These are phyloP conservation scores for Ramaria sp. DNA, from an alignment of 768 basidiomycete species.

Conservation along the genomic window DNA sequence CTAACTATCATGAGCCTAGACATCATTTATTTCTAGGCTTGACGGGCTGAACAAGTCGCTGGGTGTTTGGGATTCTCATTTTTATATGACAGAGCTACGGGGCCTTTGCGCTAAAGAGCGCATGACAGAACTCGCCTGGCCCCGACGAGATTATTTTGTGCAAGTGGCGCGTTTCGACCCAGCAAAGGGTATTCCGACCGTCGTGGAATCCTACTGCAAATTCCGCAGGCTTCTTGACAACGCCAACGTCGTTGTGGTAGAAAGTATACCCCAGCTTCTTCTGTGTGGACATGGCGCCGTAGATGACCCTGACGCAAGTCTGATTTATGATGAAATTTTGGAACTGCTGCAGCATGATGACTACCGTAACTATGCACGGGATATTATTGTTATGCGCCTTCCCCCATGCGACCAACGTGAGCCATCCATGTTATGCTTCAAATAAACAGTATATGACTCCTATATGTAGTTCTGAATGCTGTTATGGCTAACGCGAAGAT, in stretches of 20 bases:
- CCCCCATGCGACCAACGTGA: conserved; percentile 78
- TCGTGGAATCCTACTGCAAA: conserved; percentile 78
- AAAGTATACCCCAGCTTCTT: conserved; percentile 63
- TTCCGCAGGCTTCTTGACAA: conserved; percentile 58
- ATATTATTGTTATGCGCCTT: conserved; percentile 67
- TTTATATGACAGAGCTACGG: conserved; percentile 84
- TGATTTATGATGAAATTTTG: conserved; percentile 76
- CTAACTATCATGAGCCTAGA: conserved; percentile 19
- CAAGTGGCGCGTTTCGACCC: conserved; percentile 96
- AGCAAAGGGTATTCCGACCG: conserved; percentile 70
- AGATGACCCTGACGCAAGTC: conserved; percentile 90
- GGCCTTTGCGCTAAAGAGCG: conserved; percentile 65
- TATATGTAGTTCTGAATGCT: conserved; percentile 60
- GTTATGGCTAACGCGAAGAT: conserved; percentile 84
- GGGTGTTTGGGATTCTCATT: conserved; percentile 69
- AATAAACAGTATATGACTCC: conserved; percentile 8
- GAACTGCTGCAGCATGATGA: conserved; percentile 41
- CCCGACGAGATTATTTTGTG: conserved; percentile 71
- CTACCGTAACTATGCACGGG: conserved; percentile 43
- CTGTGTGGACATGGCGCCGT: conserved; percentile 88
- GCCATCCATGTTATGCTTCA: conserved; percentile 15
- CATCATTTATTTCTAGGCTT: conserved; percentile 36
- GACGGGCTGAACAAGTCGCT: conserved; percentile 94
- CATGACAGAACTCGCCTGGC: conserved; percentile 73
- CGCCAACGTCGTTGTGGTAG: conserved; percentile 30